These are phyloP conservation scores for Litchi chinensis DNA, from an alignment of 345 rosid species.

Conservation along the genomic window DNA sequence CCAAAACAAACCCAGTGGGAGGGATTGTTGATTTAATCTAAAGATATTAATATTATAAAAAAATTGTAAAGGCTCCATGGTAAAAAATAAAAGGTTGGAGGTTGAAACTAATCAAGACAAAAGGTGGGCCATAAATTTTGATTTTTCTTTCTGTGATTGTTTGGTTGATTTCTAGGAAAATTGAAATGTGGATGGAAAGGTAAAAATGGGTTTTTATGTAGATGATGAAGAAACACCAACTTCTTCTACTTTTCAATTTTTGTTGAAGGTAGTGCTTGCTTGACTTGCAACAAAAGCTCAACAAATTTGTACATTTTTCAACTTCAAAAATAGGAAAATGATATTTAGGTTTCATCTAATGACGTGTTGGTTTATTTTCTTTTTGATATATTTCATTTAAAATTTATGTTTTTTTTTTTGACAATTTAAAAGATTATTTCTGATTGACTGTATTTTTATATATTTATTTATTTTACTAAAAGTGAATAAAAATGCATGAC, in stretches of 20 bases:
- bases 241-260: background rate
- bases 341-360: too few species aligned
- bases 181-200: background rate
- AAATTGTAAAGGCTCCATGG: background rate
- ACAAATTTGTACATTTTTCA: background rate
- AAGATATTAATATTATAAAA: background rate
- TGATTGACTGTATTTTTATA: too few species aligned
- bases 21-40: background rate
- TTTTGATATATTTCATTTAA: too few species aligned
- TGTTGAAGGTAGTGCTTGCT: too few species aligned
- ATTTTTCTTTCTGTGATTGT: too few species aligned
- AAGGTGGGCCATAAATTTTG: slow-evolving; percentile 9
- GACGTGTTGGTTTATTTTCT: too few species aligned
- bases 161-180: background rate
- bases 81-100: background rate
- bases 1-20: background rate
- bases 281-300: too few species aligned
- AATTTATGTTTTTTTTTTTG: too few species aligned
- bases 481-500: too few species aligned
- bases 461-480: too few species aligned
- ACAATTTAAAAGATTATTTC: too few species aligned
- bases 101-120: slow-evolving; percentile 7
- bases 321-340: background rate
- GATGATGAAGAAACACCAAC: background rate
- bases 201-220: too few species aligned